Conservation (phyloP, 306 rosid genomes). For the Vigna trinervia region DNA sequence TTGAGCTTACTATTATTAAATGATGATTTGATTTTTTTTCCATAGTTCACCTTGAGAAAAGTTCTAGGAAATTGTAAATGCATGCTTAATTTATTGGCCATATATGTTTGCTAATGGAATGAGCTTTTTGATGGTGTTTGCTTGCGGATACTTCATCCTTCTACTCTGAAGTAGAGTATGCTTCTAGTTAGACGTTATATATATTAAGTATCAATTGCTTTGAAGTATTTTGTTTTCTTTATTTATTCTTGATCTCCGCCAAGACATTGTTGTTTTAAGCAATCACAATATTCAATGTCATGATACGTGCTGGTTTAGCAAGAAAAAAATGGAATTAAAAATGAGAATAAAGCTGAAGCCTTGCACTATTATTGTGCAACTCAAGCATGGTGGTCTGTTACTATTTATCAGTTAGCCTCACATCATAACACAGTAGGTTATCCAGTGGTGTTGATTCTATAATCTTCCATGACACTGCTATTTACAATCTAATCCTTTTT, state of each 20-base stretch:
- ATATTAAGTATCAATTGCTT: background rate
- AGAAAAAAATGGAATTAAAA: background rate
- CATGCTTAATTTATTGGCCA: background rate
- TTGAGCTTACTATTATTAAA: background rate
- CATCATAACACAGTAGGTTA: background rate
- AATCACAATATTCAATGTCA: too few relatives aligned
- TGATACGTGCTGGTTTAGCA: too few relatives aligned
- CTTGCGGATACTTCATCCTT: background rate
- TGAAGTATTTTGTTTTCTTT: background rate
- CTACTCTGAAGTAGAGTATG: background rate
- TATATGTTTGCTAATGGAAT: slow-evolving; percentile 13
- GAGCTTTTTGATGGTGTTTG: background rate
- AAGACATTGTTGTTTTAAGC: background rate
- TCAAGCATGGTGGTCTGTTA: background rate
- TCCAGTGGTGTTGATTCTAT: slow-evolving; percentile 11
- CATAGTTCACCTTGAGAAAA: background rate
- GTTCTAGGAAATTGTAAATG: background rate
- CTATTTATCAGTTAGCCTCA: background rate
- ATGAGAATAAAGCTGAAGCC: background rate
- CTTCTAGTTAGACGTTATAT: background rate
- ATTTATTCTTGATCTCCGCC: background rate
- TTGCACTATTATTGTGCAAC: background rate
- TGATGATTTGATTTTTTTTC: slow-evolving; percentile 1
- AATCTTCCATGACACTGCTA: slow-evolving; percentile 14
- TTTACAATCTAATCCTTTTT: background rate